Conservation (phyloP, 1,284 basidiomycete genomes). For the Ustilago hordei region DNA sequence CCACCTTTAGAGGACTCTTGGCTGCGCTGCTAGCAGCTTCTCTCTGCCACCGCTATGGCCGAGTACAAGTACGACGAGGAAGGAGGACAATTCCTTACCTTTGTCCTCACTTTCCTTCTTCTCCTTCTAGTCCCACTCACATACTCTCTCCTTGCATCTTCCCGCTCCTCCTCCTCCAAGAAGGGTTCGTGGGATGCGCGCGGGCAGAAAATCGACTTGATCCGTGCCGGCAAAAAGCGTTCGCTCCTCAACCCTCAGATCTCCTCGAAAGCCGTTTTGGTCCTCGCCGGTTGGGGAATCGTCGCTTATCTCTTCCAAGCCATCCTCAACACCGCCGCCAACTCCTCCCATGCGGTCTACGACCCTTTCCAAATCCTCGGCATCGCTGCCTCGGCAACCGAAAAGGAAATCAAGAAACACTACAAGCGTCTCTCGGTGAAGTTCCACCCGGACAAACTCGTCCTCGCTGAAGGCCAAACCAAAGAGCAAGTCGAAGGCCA, state of each 20-base stretch:
- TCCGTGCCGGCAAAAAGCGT: slow-evolving; percentile 40
- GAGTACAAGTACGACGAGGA: slow-evolving; percentile 70
- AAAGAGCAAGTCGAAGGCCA: slow-evolving; percentile 87
- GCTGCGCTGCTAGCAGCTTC: neutral
- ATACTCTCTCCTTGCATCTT: slow-evolving; percentile 56
- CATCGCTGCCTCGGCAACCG: slow-evolving; percentile 80
- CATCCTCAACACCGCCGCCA: slow-evolving; percentile 73
- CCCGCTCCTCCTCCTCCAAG: slow-evolving; percentile 15
- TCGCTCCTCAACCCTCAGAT: slow-evolving; percentile 59
- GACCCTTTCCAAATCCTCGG: slow-evolving; percentile 95
- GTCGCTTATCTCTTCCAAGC: slow-evolving; percentile 79
- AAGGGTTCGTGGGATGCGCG: slow-evolving; percentile 63
- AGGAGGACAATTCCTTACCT: slow-evolving; percentile 68
- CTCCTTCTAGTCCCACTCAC: slow-evolving; percentile 66
- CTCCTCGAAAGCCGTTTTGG: slow-evolving; percentile 48
- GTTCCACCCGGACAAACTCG: slow-evolving; percentile 93
- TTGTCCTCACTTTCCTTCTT: slow-evolving; percentile 66
- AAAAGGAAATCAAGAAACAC: slow-evolving; percentile 95
- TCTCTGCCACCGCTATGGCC: slow-evolving; percentile 49
- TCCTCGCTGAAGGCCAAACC: slow-evolving; percentile 82
- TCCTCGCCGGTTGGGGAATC: slow-evolving; percentile 81
- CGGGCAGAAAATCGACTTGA: slow-evolving; percentile 62
- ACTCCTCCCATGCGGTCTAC: slow-evolving; percentile 74
- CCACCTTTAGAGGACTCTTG: neutral
- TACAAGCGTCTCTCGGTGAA: slow-evolving; percentile 83